phyloP scores from a whole-genome alignment of 768 basidiomycete genomes.

The Suillus subaureus region DNA sequence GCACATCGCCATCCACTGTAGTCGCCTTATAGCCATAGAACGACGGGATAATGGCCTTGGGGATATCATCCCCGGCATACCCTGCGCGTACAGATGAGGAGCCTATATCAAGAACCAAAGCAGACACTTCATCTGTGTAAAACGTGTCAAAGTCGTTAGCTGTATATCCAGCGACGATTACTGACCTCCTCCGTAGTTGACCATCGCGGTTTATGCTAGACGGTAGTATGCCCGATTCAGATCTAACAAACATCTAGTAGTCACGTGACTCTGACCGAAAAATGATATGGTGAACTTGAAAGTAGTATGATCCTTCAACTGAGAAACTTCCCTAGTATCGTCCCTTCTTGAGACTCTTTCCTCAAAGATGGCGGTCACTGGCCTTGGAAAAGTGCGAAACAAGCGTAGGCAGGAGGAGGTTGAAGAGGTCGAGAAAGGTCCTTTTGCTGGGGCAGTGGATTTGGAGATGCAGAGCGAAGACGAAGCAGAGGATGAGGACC shows the following conservation, averaged over 20 bases:
- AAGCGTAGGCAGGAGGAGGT: constrained; percentile 62
- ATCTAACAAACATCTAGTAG: constrained; percentile 2
- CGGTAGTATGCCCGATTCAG: constrained; percentile 1
- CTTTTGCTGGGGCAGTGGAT: constrained; percentile 43
- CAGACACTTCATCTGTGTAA: constrained; percentile 90
- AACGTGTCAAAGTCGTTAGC: neutral
- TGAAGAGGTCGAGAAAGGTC: constrained; percentile 35
- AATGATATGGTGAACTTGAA: neutral
- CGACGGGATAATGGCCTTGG: constrained; percentile 89
- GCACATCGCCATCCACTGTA: constrained; percentile 31
- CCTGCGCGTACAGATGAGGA: constrained; percentile 88
- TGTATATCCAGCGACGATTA: constrained; percentile 22
- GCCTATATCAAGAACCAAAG: constrained; percentile 94
- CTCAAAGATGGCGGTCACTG: constrained; percentile 34
- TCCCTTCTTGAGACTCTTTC: neutral
- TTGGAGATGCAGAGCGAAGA: constrained; percentile 81
- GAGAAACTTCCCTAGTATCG: neutral
- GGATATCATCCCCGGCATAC: constrained; percentile 96
- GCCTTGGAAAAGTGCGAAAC: constrained; percentile 39
- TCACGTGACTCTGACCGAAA: constrained; percentile 1
- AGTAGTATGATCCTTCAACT: constrained; percentile 9
- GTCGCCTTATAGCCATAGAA: constrained; percentile 75
- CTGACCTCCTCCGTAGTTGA: constrained; percentile 84
- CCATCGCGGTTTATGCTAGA: constrained; percentile 48
- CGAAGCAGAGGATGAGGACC: constrained; percentile 45